Conservation (phyloP, 1,139 yeast species). For the Geotrichum armillariae region DNA sequence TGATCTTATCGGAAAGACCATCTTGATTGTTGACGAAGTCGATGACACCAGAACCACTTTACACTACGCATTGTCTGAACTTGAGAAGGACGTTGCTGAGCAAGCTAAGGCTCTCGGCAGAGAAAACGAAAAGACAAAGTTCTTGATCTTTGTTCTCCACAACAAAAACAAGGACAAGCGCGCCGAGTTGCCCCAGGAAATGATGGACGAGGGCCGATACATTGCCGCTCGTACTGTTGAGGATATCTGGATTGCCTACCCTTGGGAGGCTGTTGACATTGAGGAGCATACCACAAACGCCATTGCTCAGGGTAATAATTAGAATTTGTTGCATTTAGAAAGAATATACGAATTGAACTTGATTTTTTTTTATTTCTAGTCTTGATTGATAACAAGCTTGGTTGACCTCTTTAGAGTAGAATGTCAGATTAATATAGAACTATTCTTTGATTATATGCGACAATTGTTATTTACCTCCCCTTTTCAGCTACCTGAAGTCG, state of each 20-base stretch:
- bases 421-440: too few relatives aligned
- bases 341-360: background rate
- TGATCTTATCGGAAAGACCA: conserved; percentile 75
- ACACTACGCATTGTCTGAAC: conserved; percentile 86
- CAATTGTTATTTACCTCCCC: too few relatives aligned
- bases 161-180: conserved; percentile 88
- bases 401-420: too few relatives aligned
- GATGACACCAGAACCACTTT: conserved; percentile 95
- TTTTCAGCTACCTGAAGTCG: conserved; percentile 43
- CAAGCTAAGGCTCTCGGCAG: conserved; percentile 55
- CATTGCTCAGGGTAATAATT: conserved; percentile 65
- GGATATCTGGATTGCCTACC: conserved; percentile 96
- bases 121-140: conserved; percentile 60
- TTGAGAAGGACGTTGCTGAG: conserved; percentile 74
- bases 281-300: conserved; percentile 84
- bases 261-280: conserved; percentile 94
- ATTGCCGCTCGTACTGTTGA: conserved; percentile 90
- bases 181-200: conserved; percentile 69
- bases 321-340: conserved; percentile 9
- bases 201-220: conserved; percentile 68
- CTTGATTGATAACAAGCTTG: too few relatives aligned
- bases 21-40: conserved; percentile 88
- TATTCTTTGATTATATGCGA: too few relatives aligned
- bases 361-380: background rate
- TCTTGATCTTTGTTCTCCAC: conserved; percentile 89